Evolutionary conservation across 768 basidiomycete genomes (phyloP).

Genomic region (Cystobasidium onofrii): DNA sequence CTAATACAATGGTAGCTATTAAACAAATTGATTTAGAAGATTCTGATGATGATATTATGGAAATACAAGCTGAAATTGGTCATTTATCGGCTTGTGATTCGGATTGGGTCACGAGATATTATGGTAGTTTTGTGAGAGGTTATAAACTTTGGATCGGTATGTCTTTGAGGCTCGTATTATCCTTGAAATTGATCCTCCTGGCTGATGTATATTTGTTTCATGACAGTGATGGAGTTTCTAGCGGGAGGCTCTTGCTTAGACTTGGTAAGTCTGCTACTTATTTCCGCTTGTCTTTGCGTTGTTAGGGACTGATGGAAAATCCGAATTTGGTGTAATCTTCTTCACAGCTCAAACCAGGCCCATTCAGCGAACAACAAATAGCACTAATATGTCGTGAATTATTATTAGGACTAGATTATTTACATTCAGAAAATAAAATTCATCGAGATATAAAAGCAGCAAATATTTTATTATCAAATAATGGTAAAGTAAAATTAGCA

Average conservation of each 20-base stretch:
- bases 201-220: neutral
- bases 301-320: constrained; percentile 16
- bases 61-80: constrained; percentile 97
- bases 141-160: constrained; percentile 89
- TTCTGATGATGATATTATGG: constrained; percentile 95
- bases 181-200: neutral
- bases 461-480: constrained; percentile 80
- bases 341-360: constrained; percentile 66
- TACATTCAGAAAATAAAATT: constrained; percentile 91
- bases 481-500: constrained; percentile 86
- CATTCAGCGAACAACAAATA: constrained; percentile 86
- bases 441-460: constrained; percentile 99
- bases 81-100: constrained; percentile 93
- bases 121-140: constrained; percentile 89
- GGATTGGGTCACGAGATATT: constrained; percentile 91
- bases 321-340: neutral
- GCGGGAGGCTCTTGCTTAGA: constrained; percentile 98
- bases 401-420: constrained; percentile 82
- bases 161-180: constrained; percentile 18
- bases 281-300: neutral
- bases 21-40: constrained; percentile 99
- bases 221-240: constrained; percentile 84
- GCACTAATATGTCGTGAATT: constrained; percentile 91
- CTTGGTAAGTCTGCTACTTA: constrained; percentile 49
- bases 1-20: constrained; percentile 89